These are phyloP conservation scores for Capronia americana DNA, from an alignment of 2,329 filamentous ascomycete species.

Conservation along the genomic window DNA sequence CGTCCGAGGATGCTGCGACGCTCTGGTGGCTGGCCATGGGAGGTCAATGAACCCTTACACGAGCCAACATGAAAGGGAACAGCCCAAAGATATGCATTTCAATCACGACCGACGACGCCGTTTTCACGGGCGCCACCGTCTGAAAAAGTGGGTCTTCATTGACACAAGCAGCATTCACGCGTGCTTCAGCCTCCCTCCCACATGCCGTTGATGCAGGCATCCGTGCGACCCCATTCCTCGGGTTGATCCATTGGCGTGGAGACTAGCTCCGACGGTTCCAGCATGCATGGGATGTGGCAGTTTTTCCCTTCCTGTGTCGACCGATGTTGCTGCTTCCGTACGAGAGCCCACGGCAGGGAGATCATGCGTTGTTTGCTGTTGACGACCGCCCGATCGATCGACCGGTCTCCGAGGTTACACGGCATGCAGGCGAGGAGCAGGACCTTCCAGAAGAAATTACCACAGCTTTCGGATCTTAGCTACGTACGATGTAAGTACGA, in stretches of 20 bases:
- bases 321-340: not conserved
- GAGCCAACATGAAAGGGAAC: not conserved
- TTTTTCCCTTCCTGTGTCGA: not conserved
- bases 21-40: not conserved
- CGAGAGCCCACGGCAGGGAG: not conserved
- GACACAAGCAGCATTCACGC: constrained; percentile 14
- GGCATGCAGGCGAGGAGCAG: not conserved
- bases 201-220: constrained; percentile 16
- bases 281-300: not conserved
- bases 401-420: not conserved
- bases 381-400: not conserved
- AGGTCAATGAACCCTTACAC: constrained; percentile 5
- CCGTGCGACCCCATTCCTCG: constrained; percentile 32
- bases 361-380: not conserved
- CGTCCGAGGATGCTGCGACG: not conserved
- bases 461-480: not conserved
- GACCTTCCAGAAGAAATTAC: not conserved
- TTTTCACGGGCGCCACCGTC: constrained; percentile 12
- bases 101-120: constrained; percentile 8
- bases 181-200: constrained; percentile 9
- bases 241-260: constrained; percentile 21
- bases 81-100: constrained; percentile 9
- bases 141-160: constrained; percentile 16
- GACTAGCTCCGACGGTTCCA: not conserved
- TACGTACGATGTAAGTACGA: not conserved